Conservation (phyloP, 305 asterid species). For the Striga hermonthica region DNA sequence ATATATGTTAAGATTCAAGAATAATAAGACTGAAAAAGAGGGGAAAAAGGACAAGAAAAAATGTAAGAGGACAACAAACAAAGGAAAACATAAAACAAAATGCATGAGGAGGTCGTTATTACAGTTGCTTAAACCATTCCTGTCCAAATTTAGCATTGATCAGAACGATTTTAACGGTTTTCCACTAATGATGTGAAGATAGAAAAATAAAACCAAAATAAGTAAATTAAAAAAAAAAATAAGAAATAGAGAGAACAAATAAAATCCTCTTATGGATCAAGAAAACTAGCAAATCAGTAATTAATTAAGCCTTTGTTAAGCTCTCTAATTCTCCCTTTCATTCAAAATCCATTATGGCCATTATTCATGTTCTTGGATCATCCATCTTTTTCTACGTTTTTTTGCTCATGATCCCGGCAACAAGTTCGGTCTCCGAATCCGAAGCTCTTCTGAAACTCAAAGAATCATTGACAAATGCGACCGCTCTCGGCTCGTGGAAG, state of each 20-base stretch:
- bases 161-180: slow-evolving; percentile 36
- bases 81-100: background rate
- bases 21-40: slow-evolving; percentile 6
- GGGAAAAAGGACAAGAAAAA: background rate
- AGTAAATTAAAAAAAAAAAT: background rate
- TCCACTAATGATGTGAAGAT: slow-evolving; percentile 24
- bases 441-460: slow-evolving; percentile 63
- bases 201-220: background rate
- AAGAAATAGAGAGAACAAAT: too few relatives aligned
- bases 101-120: slow-evolving; percentile 35
- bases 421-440: slow-evolving; percentile 43
- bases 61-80: background rate
- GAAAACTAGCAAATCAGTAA: background rate
- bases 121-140: slow-evolving; percentile 36
- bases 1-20: slow-evolving; percentile 1
- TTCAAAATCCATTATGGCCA: slow-evolving; percentile 39
- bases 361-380: slow-evolving; percentile 37
- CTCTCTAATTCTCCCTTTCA: background rate
- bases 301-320: background rate
- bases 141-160: slow-evolving; percentile 2
- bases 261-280: too few relatives aligned
- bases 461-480: slow-evolving; percentile 43
- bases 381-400: slow-evolving; percentile 33
- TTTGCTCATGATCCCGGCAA: slow-evolving; percentile 28
- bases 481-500: slow-evolving; percentile 65